Conservation (phyloP, 768 basidiomycete genomes). For the Russula virescens region DNA sequence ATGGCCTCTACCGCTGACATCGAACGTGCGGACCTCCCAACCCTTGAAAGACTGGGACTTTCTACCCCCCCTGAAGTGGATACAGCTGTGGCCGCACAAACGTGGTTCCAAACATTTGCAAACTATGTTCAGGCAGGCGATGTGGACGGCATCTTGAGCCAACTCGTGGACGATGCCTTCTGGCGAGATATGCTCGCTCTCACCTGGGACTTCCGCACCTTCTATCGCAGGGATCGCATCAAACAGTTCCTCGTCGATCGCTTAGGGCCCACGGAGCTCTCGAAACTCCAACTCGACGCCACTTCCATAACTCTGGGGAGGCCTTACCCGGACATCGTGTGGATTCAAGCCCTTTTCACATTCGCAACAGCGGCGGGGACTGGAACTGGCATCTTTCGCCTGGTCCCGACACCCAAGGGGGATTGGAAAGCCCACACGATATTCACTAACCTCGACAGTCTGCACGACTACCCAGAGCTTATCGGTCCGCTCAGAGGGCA, state of each 20-base stretch:
- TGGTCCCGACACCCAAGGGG: constrained; percentile 39
- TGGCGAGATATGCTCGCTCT: constrained; percentile 60
- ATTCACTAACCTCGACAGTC: constrained; percentile 47
- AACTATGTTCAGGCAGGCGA: constrained; percentile 15
- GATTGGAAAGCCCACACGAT: constrained; percentile 44
- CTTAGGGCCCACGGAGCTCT: constrained; percentile 29
- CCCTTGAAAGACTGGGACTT: constrained; percentile 23
- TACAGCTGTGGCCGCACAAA: constrained; percentile 20
- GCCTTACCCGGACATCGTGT: constrained; percentile 36
- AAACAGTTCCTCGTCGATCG: constrained; percentile 43
- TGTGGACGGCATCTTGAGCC: constrained; percentile 17
- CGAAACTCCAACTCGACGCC: constrained; percentile 27
- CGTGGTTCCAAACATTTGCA: constrained; percentile 26
- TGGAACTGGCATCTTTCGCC: constrained; percentile 41
- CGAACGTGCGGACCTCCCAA: constrained; percentile 20
- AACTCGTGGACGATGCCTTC: constrained; percentile 33
- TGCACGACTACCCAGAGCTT: constrained; percentile 42
- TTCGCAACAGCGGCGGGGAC: constrained; percentile 43
- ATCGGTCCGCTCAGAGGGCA: constrained; percentile 33
- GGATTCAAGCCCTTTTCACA: constrained; percentile 40
- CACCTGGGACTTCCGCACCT: constrained; percentile 59
- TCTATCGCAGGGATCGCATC: constrained; percentile 41
- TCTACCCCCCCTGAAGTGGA: constrained; percentile 17
- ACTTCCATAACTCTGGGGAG: constrained; percentile 25
- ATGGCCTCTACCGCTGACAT: constrained; percentile 14